These are phyloP conservation scores for Talaromyces stipitatus DNA, from an alignment of 495 filamentous ascomycete species.

Conservation along the genomic window DNA sequence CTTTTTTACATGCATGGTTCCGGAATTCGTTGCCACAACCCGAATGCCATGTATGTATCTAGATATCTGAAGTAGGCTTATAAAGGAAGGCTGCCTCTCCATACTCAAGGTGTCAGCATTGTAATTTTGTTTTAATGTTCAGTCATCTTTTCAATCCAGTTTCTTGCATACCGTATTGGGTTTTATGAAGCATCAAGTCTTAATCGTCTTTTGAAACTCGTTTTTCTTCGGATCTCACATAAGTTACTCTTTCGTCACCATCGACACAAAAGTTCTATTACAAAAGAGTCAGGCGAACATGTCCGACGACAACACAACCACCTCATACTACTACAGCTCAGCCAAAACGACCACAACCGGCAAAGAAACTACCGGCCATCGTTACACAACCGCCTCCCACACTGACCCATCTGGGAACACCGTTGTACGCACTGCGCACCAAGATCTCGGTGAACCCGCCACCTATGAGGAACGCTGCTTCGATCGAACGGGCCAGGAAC, in stretches of 20 bases:
- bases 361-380: slow-evolving; percentile 21
- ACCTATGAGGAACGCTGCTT: slow-evolving; percentile 29
- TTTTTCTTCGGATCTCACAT: too few species aligned
- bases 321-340: slow-evolving; percentile 29
- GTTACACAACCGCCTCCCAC: slow-evolving; percentile 26
- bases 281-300: background rate
- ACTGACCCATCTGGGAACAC: slow-evolving; percentile 31
- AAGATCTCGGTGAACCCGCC: slow-evolving; percentile 29
- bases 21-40: background rate
- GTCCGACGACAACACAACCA: slow-evolving; percentile 14
- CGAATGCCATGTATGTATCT: background rate
- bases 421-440: slow-evolving; percentile 26
- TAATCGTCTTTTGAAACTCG: too few species aligned
- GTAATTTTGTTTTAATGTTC: background rate
- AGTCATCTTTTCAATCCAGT: background rate
- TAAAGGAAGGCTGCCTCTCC: background rate
- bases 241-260: too few species aligned
- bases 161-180: background rate
- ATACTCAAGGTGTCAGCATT: background rate
- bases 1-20: background rate
- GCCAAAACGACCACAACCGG: slow-evolving; percentile 18
- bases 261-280: too few species aligned
- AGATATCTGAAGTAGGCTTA: background rate
- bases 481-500: slow-evolving; percentile 28
- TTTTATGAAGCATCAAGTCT: background rate